Evolutionary conservation across 2,329 filamentous ascomycete genomes (phyloP).

Genomic region (Aureobasidium melanogenum): DNA sequence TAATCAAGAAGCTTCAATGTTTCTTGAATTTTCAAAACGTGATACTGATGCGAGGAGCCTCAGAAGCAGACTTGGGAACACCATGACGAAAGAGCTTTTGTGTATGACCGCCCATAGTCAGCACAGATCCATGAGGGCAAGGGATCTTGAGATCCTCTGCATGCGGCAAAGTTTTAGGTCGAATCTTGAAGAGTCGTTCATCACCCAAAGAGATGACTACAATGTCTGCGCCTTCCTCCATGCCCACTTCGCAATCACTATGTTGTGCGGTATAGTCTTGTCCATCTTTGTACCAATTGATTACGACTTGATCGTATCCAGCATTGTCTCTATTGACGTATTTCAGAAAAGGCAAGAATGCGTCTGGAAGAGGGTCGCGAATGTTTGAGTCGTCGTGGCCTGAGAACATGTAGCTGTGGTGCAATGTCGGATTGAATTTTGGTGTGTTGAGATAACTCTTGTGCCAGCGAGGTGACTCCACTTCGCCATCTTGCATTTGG

Average conservation of each 20-base stretch:
- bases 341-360: not conserved
- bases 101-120: not conserved
- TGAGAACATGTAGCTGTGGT: not conserved
- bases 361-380: not conserved
- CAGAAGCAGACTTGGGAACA: not conserved
- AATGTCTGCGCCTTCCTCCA: not conserved
- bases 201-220: not conserved
- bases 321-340: not conserved
- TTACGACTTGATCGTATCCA: not conserved
- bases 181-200: not conserved
- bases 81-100: not conserved
- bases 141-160: not conserved
- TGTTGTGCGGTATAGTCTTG: not conserved
- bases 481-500: not conserved
- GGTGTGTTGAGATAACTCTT: not conserved
- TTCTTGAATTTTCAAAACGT: not conserved
- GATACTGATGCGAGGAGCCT: not conserved
- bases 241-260: not conserved
- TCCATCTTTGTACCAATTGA: not conserved
- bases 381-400: not conserved
- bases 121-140: not conserved
- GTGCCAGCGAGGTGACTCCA: not conserved
- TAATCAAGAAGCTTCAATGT: not conserved
- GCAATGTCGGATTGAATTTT: not conserved
- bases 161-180: not conserved